Evolutionary conservation across 2,329 filamentous ascomycete genomes (phyloP).

Genomic region (Fusarium torulosum): DNA sequence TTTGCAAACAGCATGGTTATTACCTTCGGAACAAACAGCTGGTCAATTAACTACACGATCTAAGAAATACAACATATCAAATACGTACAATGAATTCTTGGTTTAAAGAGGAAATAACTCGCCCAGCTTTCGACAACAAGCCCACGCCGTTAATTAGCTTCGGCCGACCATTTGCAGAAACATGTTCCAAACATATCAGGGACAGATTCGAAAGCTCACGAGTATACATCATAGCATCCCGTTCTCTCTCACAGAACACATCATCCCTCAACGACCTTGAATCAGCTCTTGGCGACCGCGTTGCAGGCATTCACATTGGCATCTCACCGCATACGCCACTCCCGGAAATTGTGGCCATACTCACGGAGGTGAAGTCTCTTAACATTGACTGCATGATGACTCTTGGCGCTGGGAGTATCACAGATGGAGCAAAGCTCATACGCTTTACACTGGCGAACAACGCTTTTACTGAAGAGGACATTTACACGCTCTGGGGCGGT

Average conservation of each 20-base stretch:
- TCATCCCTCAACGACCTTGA: constrained; percentile 1
- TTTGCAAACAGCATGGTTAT: background rate
- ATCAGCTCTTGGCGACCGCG: background rate
- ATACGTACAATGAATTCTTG: background rate
- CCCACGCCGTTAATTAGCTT: constrained; percentile 2
- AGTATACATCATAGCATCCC: constrained; percentile 14
- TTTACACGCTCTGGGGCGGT: constrained; percentile 14
- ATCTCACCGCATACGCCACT: constrained; percentile 26
- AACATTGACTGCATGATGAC: constrained; percentile 22
- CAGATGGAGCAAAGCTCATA: constrained; percentile 14
- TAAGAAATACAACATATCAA: background rate
- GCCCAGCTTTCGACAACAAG: constrained; percentile 9
- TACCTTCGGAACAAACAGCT: background rate
- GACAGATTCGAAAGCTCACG: background rate
- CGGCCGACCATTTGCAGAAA: constrained; percentile 5
- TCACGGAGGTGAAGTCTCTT: constrained; percentile 6
- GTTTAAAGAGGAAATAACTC: background rate
- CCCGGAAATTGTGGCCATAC: constrained; percentile 10
- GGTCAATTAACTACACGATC: background rate
- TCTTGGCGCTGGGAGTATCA: constrained; percentile 22
- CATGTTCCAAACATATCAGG: constrained; percentile 1
- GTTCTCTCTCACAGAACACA: constrained; percentile 4
- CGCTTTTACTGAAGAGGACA: constrained; percentile 4
- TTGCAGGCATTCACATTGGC: constrained; percentile 8
- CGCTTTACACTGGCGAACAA: constrained; percentile 12